phyloP scores from a whole-genome alignment of 768 basidiomycete genomes.

The Tubosaeta sp. region DNA sequence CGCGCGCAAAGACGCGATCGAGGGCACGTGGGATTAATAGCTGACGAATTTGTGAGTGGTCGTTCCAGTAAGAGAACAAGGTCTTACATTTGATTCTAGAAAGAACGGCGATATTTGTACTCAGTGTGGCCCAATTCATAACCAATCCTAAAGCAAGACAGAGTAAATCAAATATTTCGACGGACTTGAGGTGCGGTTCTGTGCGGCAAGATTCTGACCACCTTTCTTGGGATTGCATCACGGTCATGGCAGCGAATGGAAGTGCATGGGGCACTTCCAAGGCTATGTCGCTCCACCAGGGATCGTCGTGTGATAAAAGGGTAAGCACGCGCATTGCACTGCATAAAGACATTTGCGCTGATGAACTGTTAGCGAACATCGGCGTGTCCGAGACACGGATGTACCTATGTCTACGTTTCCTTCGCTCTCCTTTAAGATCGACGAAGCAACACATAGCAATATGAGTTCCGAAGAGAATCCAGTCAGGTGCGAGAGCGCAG shows the following conservation, averaged over 20 bases:
- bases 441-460: conserved; percentile 48
- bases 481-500: conserved; percentile 9
- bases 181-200: conserved; percentile 15
- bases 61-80: background rate
- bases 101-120: conserved; percentile 43
- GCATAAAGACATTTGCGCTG: conserved; percentile 50
- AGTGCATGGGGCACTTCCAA: conserved; percentile 44
- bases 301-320: conserved; percentile 62
- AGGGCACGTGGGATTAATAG: conserved; percentile 47
- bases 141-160: conserved; percentile 74
- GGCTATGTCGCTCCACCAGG: conserved; percentile 52
- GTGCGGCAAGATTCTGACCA: conserved; percentile 13
- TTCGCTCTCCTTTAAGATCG: conserved; percentile 28
- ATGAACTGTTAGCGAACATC: background rate
- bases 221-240: conserved; percentile 36
- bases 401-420: conserved; percentile 18
- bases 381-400: background rate
- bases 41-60: conserved; percentile 31
- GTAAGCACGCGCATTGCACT: conserved; percentile 63
- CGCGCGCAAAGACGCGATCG: conserved; percentile 47
- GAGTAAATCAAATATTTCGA: conserved; percentile 58
- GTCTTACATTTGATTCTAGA: conserved; percentile 49
- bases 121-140: conserved; percentile 68
- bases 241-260: conserved; percentile 44
- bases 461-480: conserved; percentile 45